Conservation (phyloP, 805 yeast species). For the Saturnispora besseyi region DNA sequence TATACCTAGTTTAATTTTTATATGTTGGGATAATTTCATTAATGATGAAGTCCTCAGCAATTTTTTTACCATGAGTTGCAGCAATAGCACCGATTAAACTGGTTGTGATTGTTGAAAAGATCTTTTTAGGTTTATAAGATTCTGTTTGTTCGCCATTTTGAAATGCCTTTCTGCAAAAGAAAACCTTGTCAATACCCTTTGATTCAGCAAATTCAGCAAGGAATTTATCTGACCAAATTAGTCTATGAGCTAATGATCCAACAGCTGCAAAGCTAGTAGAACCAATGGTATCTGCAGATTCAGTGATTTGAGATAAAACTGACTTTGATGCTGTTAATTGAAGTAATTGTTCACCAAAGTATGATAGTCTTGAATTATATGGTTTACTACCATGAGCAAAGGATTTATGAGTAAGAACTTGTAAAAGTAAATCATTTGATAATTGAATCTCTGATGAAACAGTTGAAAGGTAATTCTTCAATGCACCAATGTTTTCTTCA, state of each 20-base stretch:
- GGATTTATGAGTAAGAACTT: conserved; percentile 86
- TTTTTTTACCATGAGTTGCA: conserved; percentile 47
- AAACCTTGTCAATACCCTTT: conserved; percentile 39
- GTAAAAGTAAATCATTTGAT: conserved; percentile 58
- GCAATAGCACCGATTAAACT: conserved; percentile 63
- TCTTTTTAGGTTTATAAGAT: conserved; percentile 21
- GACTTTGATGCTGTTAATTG: conserved; percentile 40
- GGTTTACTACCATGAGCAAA: conserved; percentile 89
- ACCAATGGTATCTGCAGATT: conserved; percentile 30
- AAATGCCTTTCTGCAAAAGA: conserved; percentile 54
- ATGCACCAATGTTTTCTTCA: conserved; percentile 38
- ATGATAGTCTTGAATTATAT: conserved; percentile 75
- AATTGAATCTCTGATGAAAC: conserved; percentile 33
- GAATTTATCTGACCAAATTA: conserved; percentile 40
- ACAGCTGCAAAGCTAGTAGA: conserved; percentile 48
- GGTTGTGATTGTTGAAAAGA: conserved; percentile 26
- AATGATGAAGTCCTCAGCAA: conserved; percentile 50
- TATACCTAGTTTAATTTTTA: background rate
- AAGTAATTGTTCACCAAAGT: conserved; percentile 59
- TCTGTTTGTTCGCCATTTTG: conserved; percentile 28
- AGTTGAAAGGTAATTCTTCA: conserved; percentile 37
- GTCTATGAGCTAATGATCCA: conserved; percentile 47
- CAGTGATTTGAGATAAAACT: conserved; percentile 23
- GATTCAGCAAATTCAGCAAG: conserved; percentile 45
- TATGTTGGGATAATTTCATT: conserved; percentile 33